Evolutionary conservation across 1,139 yeast species (phyloP).

Genomic region (Sugiyamaella xylanicola): DNA sequence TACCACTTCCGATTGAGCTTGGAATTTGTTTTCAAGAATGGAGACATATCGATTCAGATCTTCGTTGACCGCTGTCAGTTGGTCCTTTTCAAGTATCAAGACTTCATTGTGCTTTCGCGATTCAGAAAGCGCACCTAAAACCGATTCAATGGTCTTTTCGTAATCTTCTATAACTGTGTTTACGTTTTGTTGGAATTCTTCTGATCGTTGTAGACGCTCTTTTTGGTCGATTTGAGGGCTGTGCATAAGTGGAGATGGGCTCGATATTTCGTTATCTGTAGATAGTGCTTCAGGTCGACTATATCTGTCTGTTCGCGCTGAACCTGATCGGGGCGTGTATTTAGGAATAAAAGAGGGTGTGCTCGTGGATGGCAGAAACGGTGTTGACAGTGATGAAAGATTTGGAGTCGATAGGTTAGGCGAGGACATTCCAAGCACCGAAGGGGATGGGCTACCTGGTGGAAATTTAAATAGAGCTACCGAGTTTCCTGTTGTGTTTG

Average conservation of each 20-base stretch:
- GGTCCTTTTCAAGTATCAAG: constrained; percentile 18
- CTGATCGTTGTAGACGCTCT: constrained; percentile 9
- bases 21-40: constrained; percentile 6
- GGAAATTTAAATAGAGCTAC: neutral
- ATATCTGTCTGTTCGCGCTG: neutral
- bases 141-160: constrained; percentile 32
- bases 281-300: neutral
- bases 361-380: neutral
- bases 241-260: neutral
- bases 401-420: constrained; percentile 13
- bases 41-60: constrained; percentile 12
- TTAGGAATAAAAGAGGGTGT: neutral
- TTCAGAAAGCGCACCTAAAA: constrained; percentile 29
- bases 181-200: constrained; percentile 27
- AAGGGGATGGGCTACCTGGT: constrained; percentile 4
- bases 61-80: constrained; percentile 21
- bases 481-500: neutral
- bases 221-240: constrained; percentile 11
- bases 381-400: constrained; percentile 2
- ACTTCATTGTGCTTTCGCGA: constrained; percentile 24
- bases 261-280: neutral
- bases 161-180: constrained; percentile 31
- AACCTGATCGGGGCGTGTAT: neutral
- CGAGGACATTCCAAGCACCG: neutral
- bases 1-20: constrained; percentile 6